Conservation (phyloP, 2,329 filamentous ascomycete species). For the Fusarium compactum region DNA sequence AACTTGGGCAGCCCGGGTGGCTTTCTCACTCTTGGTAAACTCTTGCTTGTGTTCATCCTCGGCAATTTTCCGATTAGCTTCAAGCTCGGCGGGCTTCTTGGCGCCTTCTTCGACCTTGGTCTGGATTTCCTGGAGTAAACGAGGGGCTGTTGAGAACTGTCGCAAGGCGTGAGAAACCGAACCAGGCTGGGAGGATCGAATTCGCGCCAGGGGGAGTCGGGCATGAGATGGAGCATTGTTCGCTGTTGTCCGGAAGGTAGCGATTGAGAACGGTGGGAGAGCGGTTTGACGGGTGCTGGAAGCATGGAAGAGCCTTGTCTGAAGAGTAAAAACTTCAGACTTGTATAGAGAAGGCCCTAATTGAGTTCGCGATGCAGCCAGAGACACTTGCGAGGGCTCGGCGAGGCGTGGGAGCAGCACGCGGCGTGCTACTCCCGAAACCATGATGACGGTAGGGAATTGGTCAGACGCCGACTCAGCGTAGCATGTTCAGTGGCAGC, state of each 20-base stretch:
- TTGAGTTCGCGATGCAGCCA: conserved; percentile 41
- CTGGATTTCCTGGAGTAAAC: conserved; percentile 41
- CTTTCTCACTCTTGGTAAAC: conserved; percentile 81
- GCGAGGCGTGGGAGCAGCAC: conserved; percentile 62
- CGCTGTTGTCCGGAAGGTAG: conserved; percentile 39
- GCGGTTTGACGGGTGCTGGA: conserved; percentile 31
- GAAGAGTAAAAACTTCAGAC: conserved; percentile 29
- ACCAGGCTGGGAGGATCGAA: conserved; percentile 18
- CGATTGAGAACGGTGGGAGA: conserved; percentile 47
- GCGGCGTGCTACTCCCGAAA: conserved; percentile 62
- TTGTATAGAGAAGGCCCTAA: conserved; percentile 35
- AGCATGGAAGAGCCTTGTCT: conserved; percentile 37
- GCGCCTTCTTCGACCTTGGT: conserved; percentile 50
- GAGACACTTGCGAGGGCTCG: conserved; percentile 48
- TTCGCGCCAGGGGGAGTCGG: conserved; percentile 10
- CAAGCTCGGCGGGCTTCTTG: conserved; percentile 53
- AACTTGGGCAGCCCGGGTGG: conserved; percentile 86
- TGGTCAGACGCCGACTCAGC: conserved; percentile 42
- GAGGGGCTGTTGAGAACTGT: conserved; percentile 48
- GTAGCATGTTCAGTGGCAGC: conserved; percentile 49
- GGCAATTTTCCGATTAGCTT: conserved; percentile 49
- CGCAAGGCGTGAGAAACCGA: conserved; percentile 42
- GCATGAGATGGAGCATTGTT: conserved; percentile 10
- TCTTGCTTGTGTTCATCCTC: conserved; percentile 55
- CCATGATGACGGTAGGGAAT: conserved; percentile 57